Conservation (phyloP, 2,329 filamentous ascomycete genomes). For the Simplicillium aogashimaense region DNA sequence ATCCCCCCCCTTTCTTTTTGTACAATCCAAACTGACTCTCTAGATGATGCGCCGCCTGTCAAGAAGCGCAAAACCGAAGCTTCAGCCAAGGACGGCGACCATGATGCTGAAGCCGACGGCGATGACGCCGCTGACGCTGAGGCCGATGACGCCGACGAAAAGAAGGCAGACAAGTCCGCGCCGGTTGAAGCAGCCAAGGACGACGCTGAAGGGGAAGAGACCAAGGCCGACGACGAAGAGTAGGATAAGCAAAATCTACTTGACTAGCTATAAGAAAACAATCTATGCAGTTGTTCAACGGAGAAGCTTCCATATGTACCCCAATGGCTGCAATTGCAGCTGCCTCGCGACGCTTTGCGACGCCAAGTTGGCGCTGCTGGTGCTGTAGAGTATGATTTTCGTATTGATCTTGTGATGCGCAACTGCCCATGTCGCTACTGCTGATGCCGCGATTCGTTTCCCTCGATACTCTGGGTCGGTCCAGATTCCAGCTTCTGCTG, state of each 20-base stretch:
- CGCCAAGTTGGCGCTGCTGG: neutral
- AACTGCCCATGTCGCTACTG: conserved; percentile 1
- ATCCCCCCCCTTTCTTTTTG: conserved; percentile 1
- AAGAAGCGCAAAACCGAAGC: conserved; percentile 41
- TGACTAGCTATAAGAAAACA: neutral
- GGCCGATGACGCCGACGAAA: conserved; percentile 13
- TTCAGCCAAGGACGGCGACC: conserved; percentile 23
- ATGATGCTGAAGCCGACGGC: conserved; percentile 20
- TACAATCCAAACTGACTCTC: conserved; percentile 6
- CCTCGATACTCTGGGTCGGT: neutral
- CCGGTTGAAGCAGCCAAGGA: conserved; percentile 14
- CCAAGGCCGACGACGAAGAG: conserved; percentile 13
- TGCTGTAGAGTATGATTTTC: conserved; percentile 3
- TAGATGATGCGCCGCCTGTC: conserved; percentile 32
- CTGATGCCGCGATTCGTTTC: neutral
- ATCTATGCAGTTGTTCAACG: too few species aligned
- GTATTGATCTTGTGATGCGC: neutral
- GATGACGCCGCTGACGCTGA: conserved; percentile 22
- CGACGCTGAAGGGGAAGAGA: conserved; percentile 12
- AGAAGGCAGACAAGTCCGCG: conserved; percentile 12
- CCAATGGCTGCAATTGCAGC: conserved; percentile 1
- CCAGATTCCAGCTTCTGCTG: conserved; percentile 1
- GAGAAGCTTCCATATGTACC: conserved; percentile 4
- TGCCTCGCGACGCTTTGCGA: conserved; percentile 1
- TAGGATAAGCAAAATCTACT: neutral